Conservation (phyloP, 106 monocot species). For the Posidonia australis region DNA sequence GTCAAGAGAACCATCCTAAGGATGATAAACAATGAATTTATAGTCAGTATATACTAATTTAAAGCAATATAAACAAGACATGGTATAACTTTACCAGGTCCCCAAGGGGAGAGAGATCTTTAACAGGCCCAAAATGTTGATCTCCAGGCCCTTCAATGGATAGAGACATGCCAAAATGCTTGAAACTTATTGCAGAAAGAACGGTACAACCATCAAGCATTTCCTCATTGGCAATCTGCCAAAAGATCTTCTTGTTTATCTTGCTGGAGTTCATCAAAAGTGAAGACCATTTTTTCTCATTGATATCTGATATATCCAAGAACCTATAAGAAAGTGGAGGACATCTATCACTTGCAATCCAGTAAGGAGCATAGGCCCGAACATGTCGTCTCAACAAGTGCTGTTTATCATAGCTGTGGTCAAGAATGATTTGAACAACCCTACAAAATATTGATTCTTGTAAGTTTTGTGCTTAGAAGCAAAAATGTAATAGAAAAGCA, state of each 20-base stretch:
- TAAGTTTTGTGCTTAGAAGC: background rate
- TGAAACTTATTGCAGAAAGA: slow-evolving; percentile 67
- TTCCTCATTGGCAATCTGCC: slow-evolving; percentile 63
- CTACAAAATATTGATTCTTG: slow-evolving; percentile 23
- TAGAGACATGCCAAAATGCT: slow-evolving; percentile 53
- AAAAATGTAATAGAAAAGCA: background rate
- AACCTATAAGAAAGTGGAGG: slow-evolving; percentile 63
- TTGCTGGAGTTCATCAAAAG: slow-evolving; percentile 17
- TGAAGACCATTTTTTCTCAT: slow-evolving; percentile 32
- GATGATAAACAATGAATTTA: slow-evolving; percentile 2
- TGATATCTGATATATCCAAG: slow-evolving; percentile 37
- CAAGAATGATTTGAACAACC: slow-evolving; percentile 71
- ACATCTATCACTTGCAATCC: slow-evolving; percentile 78
- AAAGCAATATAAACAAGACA: background rate
- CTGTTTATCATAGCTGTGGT: slow-evolving; percentile 60
- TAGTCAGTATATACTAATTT: background rate
- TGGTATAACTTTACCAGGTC: slow-evolving; percentile 58
- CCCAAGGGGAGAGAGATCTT: slow-evolving; percentile 65
- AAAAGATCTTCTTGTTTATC: slow-evolving; percentile 37
- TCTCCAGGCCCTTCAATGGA: slow-evolving; percentile 39
- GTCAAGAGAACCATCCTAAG: slow-evolving; percentile 89
- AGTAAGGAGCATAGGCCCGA: slow-evolving; percentile 81
- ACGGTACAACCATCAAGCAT: slow-evolving; percentile 77
- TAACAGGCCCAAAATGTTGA: slow-evolving; percentile 48
- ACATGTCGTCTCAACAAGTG: slow-evolving; percentile 36